These are phyloP conservation scores for Yamadazyma triangularis DNA, from an alignment of 1,139 yeast genomes.

Conservation along the genomic window DNA sequence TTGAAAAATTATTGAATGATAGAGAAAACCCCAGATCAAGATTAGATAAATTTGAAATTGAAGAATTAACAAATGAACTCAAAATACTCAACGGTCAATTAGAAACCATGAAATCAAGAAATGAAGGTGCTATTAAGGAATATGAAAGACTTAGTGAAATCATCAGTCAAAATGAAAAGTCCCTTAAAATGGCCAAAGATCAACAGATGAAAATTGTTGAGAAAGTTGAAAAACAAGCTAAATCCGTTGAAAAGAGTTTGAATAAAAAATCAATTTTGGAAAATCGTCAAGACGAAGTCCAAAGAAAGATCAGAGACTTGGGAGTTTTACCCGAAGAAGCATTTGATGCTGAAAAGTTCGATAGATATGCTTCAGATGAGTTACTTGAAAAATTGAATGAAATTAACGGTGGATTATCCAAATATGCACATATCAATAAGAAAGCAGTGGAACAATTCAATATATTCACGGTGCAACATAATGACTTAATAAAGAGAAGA, in stretches of 20 bases:
- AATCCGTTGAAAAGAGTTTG: conserved; percentile 60
- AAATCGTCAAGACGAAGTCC: conserved; percentile 67
- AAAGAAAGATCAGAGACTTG: conserved; percentile 69
- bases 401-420: conserved; percentile 54
- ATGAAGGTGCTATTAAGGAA: conserved; percentile 14
- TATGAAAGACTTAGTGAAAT: conserved; percentile 24
- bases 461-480: conserved; percentile 70
- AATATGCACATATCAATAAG: conserved; percentile 77
- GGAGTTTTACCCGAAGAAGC: conserved; percentile 91
- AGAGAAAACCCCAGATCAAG: conserved; percentile 8
- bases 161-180: conserved; percentile 33
- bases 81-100: conserved; percentile 19
- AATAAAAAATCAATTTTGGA: conserved; percentile 59
- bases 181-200: conserved; percentile 48
- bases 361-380: conserved; percentile 47
- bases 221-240: conserved; percentile 59
- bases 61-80: conserved; percentile 29
- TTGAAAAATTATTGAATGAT: conserved; percentile 24
- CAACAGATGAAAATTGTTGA: conserved; percentile 52
- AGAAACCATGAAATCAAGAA: conserved; percentile 18
- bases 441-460: conserved; percentile 85
- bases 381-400: conserved; percentile 53
- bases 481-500: conserved; percentile 60
- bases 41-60: conserved; percentile 36
- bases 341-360: conserved; percentile 39